Conservation (phyloP, 768 basidiomycete genomes). For the Trametopsis cervina region DNA sequence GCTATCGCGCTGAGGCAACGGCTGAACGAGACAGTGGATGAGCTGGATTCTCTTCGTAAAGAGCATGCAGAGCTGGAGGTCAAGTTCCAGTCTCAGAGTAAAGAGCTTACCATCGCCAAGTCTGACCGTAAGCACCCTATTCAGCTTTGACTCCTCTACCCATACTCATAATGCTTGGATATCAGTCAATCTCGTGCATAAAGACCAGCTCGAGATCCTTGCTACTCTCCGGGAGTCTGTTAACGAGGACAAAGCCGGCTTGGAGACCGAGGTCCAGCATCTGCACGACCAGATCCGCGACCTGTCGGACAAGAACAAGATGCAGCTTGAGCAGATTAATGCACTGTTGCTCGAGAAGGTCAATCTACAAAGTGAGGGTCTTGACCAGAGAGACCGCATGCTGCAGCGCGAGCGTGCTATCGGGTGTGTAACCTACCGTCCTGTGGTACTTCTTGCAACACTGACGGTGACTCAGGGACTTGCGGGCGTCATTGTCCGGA, state of each 20-base stretch:
- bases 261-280: slow-evolving; percentile 62
- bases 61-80: slow-evolving; percentile 68
- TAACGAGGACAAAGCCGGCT: slow-evolving; percentile 73
- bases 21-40: slow-evolving; percentile 80
- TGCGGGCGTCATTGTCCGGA: slow-evolving; percentile 70
- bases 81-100: slow-evolving; percentile 49
- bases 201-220: slow-evolving; percentile 89
- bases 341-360: slow-evolving; percentile 87
- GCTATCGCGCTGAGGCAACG: slow-evolving; percentile 84
- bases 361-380: slow-evolving; percentile 83
- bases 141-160: not conserved
- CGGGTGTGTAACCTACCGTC: slow-evolving; percentile 40
- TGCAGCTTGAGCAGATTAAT: slow-evolving; percentile 89
- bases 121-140: slow-evolving; percentile 61
- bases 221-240: slow-evolving; percentile 81
- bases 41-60: slow-evolving; percentile 65
- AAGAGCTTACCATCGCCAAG: slow-evolving; percentile 76
- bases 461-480: slow-evolving; percentile 42
- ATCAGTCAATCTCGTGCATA: slow-evolving; percentile 89
- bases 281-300: slow-evolving; percentile 65
- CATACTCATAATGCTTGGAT: slow-evolving; percentile 6
- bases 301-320: slow-evolving; percentile 73
- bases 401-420: slow-evolving; percentile 82
- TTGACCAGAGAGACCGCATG: slow-evolving; percentile 81
- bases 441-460: not conserved